Evolutionary conservation across 495 filamentous ascomycete species (phyloP).

Genomic region (Annulohypoxylon bovei): DNA sequence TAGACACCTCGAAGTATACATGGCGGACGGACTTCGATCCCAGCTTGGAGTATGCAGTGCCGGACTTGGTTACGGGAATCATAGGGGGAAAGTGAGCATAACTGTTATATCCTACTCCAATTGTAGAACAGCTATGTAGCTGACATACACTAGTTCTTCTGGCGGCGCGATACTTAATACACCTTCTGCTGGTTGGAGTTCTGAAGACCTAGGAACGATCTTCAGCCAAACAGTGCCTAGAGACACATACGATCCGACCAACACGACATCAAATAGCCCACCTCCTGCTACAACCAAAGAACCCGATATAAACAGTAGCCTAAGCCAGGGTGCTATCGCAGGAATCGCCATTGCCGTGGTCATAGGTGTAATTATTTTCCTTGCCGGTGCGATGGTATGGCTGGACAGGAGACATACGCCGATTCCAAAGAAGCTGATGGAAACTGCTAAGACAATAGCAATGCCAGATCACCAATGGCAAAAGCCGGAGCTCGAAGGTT

Average conservation of each 20-base stretch:
- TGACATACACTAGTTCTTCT: conserved; percentile 18
- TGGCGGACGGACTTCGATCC: conserved; percentile 56
- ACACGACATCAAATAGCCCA: conserved; percentile 25
- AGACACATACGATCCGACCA: conserved; percentile 3
- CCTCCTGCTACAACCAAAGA: conserved; percentile 24
- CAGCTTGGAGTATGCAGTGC: conserved; percentile 55
- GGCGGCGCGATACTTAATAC: background rate
- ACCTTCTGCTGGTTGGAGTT: conserved; percentile 30
- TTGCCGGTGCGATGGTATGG: background rate
- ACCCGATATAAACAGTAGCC: conserved; percentile 8
- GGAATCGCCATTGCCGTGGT: conserved; percentile 42
- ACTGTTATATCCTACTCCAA: conserved; percentile 30
- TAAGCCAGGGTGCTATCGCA: conserved; percentile 37
- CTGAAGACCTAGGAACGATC: conserved; percentile 26
- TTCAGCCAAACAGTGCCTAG: conserved; percentile 18
- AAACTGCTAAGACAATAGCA: background rate
- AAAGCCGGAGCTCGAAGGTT: conserved; percentile 4
- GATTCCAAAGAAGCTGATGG: background rate
- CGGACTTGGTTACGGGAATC: conserved; percentile 50
- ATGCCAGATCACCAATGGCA: background rate
- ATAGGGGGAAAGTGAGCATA: conserved; percentile 54
- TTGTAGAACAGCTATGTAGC: background rate
- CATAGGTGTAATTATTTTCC: conserved; percentile 13
- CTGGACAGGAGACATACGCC: background rate
- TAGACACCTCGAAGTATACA: conserved; percentile 44